Conservation (phyloP, 257 asterid species). For the Linderniella brevidens region DNA sequence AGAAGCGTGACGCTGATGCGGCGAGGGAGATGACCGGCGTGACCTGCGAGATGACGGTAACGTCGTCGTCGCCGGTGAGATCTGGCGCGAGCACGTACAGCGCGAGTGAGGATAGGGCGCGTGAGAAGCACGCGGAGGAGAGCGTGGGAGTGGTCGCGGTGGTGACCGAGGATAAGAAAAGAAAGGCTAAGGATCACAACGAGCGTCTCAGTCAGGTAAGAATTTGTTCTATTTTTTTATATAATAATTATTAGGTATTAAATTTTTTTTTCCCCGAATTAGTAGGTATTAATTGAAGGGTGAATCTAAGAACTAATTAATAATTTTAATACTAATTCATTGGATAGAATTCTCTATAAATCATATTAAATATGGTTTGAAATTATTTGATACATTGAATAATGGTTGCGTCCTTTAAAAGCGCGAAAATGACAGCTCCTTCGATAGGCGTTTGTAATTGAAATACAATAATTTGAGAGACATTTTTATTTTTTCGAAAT, state of each 20-base stretch:
- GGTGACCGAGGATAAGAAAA: slow-evolving; percentile 34
- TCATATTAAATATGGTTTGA: no score
- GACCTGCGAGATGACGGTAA: slow-evolving; percentile 29
- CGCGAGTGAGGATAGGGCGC: slow-evolving; percentile 23
- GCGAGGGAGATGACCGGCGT: slow-evolving; percentile 17
- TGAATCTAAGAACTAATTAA: no score
- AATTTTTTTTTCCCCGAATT: no score
- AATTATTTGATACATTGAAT: no score
- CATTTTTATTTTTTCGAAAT: background rate
- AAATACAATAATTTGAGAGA: no score
- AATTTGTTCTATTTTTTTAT: background rate
- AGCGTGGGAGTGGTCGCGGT: slow-evolving; percentile 2
- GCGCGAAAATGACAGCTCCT: no score
- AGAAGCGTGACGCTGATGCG: slow-evolving; percentile 10
- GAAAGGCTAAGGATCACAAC: slow-evolving; percentile 41
- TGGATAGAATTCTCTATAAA: no score
- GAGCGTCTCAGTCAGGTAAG: slow-evolving; percentile 60
- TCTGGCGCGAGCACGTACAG: slow-evolving; percentile 30
- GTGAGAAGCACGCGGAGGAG: slow-evolving; percentile 6
- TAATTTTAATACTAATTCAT: background rate
- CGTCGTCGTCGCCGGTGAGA: slow-evolving; percentile 41
- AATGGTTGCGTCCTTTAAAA: no score
- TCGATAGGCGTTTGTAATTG: no score
- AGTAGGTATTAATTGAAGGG: no score
- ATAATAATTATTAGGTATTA: background rate